Conservation (phyloP, 148 eudicot genomes). For the Drosera capensis region DNA sequence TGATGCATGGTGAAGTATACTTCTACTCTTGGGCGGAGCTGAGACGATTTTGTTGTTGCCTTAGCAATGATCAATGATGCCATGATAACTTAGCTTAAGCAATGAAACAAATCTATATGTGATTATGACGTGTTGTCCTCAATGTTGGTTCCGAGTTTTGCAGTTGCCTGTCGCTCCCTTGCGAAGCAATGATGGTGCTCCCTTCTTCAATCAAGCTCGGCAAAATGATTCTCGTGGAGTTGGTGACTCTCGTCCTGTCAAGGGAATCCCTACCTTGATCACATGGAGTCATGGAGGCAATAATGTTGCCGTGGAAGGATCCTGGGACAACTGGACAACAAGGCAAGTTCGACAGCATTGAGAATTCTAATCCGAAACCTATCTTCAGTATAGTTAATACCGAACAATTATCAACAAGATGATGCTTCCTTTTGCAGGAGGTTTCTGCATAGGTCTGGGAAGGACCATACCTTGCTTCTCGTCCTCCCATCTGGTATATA, state of each 20-base stretch:
- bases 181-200: no score
- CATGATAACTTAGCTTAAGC: no score
- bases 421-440: constrained; percentile 31
- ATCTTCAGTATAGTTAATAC: neutral
- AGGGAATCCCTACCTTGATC: constrained; percentile 63
- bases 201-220: constrained; percentile 23
- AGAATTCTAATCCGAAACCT: no score
- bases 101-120: no score
- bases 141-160: constrained; percentile 4
- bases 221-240: constrained; percentile 22
- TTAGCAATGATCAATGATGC: no score
- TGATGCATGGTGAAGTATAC: no score
- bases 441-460: constrained; percentile 54
- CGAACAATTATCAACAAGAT: neutral
- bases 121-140: neutral
- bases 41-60: no score
- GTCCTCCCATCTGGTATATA: constrained; percentile 76
- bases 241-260: constrained; percentile 32
- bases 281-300: constrained; percentile 81
- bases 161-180: constrained; percentile 62
- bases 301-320: constrained; percentile 69
- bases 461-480: constrained; percentile 55
- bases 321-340: constrained; percentile 85
- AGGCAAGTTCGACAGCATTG: constrained; percentile 26
- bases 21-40: no score